Conservation (phyloP, 139 green algal species). For the Astrephomene gubernaculifera region DNA sequence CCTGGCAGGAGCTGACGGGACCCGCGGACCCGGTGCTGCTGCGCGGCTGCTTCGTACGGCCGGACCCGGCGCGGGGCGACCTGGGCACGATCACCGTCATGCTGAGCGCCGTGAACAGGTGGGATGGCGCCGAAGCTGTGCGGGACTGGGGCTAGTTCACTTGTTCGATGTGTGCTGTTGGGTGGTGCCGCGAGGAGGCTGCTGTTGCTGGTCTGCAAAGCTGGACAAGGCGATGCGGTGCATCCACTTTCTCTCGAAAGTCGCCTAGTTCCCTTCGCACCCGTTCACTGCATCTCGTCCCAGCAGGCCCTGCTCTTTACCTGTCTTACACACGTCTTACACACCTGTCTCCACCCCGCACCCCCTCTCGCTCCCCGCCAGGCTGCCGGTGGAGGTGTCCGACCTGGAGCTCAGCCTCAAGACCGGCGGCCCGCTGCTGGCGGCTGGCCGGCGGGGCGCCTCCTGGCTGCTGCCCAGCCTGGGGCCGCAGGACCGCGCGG, state of each 20-base stretch:
- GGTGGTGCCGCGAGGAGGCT: too few relatives aligned
- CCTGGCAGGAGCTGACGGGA: constrained; percentile 62
- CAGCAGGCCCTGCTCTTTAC: too few relatives aligned
- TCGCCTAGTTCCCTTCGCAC: too few relatives aligned
- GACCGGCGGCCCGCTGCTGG: constrained; percentile 21
- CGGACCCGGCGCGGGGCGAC: constrained; percentile 20
- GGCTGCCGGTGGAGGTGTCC: constrained; percentile 21
- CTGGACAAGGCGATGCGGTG: too few relatives aligned
- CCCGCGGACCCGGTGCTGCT: constrained; percentile 63
- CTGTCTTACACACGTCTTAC: too few relatives aligned
- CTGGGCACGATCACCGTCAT: constrained; percentile 29
- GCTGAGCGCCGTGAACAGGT: constrained; percentile 53
- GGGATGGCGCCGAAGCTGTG: too few relatives aligned
- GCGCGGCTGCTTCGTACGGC: constrained; percentile 9
- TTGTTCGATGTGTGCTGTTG: too few relatives aligned
- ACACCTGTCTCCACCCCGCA: not conserved
- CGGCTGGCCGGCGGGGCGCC: not conserved
- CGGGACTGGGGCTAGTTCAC: too few relatives aligned
- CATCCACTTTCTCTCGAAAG: too few relatives aligned
- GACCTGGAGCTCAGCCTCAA: constrained; percentile 16
- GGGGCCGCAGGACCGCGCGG: constrained; percentile 51
- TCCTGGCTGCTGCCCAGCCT: constrained; percentile 55
- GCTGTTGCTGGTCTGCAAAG: too few relatives aligned
- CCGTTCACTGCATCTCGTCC: too few relatives aligned
- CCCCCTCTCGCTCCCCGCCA: not conserved